Conservation (phyloP, 225 moss, liverwort and hornwort species). For the Climacium dendroides region DNA sequence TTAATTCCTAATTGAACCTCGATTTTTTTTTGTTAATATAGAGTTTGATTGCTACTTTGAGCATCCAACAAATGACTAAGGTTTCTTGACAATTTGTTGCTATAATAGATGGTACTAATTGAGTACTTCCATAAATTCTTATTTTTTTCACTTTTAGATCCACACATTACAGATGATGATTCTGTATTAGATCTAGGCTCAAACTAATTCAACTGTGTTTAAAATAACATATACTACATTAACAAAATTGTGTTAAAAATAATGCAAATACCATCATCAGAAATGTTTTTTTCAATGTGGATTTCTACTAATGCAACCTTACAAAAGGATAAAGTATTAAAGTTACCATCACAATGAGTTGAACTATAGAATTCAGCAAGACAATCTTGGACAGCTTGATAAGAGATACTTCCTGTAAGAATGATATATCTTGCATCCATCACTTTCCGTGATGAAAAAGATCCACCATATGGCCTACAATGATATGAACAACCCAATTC, state of each 20-base stretch:
- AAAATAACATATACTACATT: neutral
- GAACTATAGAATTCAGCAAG: constrained; percentile 44
- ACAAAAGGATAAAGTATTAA: neutral
- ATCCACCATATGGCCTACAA: constrained; percentile 37
- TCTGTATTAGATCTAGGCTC: fast-evolving
- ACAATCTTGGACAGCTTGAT: constrained; percentile 39
- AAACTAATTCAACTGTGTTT: neutral
- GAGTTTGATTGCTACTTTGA: no score
- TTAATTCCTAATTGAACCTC: no score
- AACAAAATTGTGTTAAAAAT: neutral
- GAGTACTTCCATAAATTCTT: no score
- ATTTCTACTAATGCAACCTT: neutral
- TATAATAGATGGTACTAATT: no score
- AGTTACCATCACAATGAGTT: constrained; percentile 25
- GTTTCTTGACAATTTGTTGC: no score
- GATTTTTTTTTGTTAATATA: no score
- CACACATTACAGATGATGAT: neutral
- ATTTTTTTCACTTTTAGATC: no score
- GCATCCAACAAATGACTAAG: no score
- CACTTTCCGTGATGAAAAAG: constrained; percentile 26
- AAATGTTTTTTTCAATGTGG: neutral
- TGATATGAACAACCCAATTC: neutral
- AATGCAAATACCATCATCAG: neutral
- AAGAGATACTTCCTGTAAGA: constrained; percentile 47
- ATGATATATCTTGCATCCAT: constrained; percentile 43